Evolutionary conservation across 805 yeast genomes (phyloP).

Genomic region (Yarrowia bubula): DNA sequence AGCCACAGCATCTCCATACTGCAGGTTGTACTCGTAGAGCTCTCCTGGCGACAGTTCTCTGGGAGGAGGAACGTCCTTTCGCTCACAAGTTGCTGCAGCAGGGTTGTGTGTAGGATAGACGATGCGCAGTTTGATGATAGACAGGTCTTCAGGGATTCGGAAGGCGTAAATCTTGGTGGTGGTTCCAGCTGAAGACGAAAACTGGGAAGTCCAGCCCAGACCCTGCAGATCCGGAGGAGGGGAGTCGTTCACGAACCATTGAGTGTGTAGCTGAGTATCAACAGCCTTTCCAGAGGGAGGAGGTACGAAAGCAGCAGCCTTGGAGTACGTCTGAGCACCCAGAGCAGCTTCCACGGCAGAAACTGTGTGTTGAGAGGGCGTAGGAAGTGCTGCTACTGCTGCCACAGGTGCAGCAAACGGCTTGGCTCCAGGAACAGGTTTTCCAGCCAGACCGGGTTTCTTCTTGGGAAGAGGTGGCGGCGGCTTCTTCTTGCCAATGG

Average conservation of each 20-base stretch:
- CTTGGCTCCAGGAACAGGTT: conserved; percentile 21
- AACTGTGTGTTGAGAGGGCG: background rate
- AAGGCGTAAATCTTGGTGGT: conserved; percentile 33
- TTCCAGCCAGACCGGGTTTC: conserved; percentile 31
- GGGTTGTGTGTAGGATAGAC: conserved; percentile 40
- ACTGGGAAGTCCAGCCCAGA: conserved; percentile 32
- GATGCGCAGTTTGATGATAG: conserved; percentile 37
- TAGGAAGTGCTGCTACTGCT: background rate
- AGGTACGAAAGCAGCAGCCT: conserved; percentile 2
- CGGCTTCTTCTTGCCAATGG: conserved; percentile 30
- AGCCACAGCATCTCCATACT: conserved; percentile 40
- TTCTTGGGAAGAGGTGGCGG: conserved; percentile 35
- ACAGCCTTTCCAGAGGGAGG: conserved; percentile 5
- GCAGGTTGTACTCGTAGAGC: conserved; percentile 33
- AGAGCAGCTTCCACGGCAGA: conserved; percentile 17
- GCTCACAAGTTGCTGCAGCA: conserved; percentile 41
- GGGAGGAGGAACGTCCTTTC: conserved; percentile 45
- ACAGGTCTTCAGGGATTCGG: conserved; percentile 38
- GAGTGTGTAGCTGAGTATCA: conserved; percentile 32
- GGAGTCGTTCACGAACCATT: conserved; percentile 34
- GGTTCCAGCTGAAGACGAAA: conserved; percentile 30
- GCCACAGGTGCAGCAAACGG: background rate
- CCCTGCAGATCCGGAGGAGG: conserved; percentile 36
- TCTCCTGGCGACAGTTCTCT: conserved; percentile 37
- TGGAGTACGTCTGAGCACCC: background rate